Percentiles rank a stretch among this genome's conserved stretches.
These are phyloP conservation scores for Agrocybe chaxingu DNA, from an alignment of 768 basidiomycete genomes.

Conservation along the genomic window DNA sequence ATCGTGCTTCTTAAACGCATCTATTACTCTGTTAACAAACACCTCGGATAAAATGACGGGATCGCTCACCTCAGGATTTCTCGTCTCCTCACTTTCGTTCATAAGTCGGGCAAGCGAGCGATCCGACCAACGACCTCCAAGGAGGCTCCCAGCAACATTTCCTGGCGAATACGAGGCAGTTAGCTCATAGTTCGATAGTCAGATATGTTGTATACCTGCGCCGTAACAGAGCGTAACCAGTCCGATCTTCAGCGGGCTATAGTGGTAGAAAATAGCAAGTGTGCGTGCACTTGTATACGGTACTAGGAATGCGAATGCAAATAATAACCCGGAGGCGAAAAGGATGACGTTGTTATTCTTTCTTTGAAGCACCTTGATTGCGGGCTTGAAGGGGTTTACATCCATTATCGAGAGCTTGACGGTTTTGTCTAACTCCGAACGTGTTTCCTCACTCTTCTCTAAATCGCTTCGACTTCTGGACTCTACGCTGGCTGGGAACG, in stretches of 20 bases:
- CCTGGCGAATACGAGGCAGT: slow-evolving; percentile 18
- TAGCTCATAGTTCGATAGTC: background rate
- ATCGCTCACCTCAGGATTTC: slow-evolving; percentile 56
- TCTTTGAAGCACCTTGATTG: too few species aligned
- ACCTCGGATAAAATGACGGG: too few species aligned
- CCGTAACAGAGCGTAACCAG: slow-evolving; percentile 73
- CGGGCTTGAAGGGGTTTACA: too few species aligned
- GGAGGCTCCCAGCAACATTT: slow-evolving; percentile 31
- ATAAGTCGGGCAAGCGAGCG: slow-evolving; percentile 29
- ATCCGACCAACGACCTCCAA: slow-evolving; percentile 41
- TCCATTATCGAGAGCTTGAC: too few species aligned
- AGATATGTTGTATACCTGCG: slow-evolving; percentile 1
- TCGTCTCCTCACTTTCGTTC: slow-evolving; percentile 30
- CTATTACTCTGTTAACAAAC: too few species aligned
- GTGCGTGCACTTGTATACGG: slow-evolving; percentile 71
- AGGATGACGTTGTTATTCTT: too few species aligned
- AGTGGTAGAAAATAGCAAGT: slow-evolving; percentile 58
- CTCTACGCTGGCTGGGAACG: background rate
- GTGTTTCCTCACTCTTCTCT: too few species aligned
- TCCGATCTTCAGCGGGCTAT: slow-evolving; percentile 65
- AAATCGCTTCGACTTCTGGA: too few species aligned
- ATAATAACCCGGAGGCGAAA: too few species aligned
- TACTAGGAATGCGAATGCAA: slow-evolving; percentile 42
- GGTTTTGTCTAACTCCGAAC: too few species aligned
- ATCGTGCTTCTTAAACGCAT: too few species aligned